Evolutionary conservation across 208 protist genomes (phyloP).

Genomic region (Acanthamoeba castellanii): DNA sequence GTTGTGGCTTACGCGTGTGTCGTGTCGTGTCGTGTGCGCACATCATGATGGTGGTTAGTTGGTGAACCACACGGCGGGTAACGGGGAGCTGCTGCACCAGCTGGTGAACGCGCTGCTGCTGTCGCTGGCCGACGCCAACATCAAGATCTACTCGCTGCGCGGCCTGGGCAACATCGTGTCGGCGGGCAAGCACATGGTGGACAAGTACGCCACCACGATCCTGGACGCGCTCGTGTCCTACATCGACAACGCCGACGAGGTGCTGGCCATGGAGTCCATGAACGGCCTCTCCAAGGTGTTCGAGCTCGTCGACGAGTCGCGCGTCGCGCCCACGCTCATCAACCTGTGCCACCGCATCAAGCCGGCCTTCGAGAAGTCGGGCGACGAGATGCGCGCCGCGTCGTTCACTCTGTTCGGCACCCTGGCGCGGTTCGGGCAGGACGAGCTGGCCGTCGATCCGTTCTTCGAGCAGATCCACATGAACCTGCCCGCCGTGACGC

Average conservation of each 20-base stretch:
- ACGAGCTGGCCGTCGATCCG: conserved; percentile 59
- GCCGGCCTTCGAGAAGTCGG: conserved; percentile 81
- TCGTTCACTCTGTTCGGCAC: conserved; percentile 83
- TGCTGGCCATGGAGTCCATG: conserved; percentile 83
- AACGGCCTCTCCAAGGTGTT: conserved; percentile 80
- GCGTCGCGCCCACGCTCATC: conserved; percentile 80
- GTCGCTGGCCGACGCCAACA: conserved; percentile 64
- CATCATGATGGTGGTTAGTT: background rate
- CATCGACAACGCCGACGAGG: conserved; percentile 83
- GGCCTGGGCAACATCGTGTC: conserved; percentile 82
- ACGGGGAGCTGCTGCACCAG: conserved; percentile 63
- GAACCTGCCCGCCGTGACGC: conserved; percentile 76
- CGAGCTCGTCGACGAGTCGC: conserved; percentile 76
- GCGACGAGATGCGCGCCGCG: conserved; percentile 77
- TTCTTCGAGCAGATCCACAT: conserved; percentile 85
- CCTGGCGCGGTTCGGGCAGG: conserved; percentile 78
- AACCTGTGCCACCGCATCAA: conserved; percentile 84
- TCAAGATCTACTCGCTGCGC: conserved; percentile 78
- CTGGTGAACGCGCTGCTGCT: conserved; percentile 78
- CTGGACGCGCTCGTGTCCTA: conserved; percentile 81
- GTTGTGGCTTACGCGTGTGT: background rate
- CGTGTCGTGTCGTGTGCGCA: background rate
- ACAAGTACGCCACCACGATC: conserved; percentile 82
- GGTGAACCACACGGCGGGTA: conserved; percentile 47
- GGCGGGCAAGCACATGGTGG: conserved; percentile 74